Conservation (phyloP, 345 rosid species). For the Mercurialis annua region DNA sequence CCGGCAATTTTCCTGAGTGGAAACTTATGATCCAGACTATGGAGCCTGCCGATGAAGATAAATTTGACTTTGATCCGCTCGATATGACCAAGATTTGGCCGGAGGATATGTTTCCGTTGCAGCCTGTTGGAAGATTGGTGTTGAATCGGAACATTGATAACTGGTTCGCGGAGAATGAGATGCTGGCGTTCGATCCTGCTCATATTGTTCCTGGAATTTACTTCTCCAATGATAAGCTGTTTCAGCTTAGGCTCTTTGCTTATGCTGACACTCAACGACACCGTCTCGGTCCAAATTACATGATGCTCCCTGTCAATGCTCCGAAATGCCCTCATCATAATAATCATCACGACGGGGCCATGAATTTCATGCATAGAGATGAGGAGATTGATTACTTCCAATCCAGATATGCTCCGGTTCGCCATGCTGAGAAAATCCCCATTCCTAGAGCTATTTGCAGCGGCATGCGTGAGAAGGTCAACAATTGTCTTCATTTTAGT, state of each 20-base stretch:
- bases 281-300: conserved; percentile 96
- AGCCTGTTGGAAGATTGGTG: conserved; percentile 91
- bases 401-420: conserved; percentile 74
- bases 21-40: conserved; percentile 73
- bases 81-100: conserved; percentile 99
- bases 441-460: conserved; percentile 44
- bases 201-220: conserved; percentile 86
- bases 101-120: conserved; percentile 88
- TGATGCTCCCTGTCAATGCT: conserved; percentile 87
- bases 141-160: conserved; percentile 92
- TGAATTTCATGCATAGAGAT: conserved; percentile 91
- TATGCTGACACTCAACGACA: conserved; percentile 95
- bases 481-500: conserved; percentile 5
- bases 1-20: conserved; percentile 96
- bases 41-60: conserved; percentile 85
- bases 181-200: conserved; percentile 90
- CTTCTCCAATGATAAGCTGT: conserved; percentile 85
- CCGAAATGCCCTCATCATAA: conserved; percentile 93
- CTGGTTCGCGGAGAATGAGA: conserved; percentile 94
- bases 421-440: conserved; percentile 69
- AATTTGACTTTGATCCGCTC: conserved; percentile 85
- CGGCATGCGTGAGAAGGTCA: conserved; percentile 83
- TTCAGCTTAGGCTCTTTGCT: conserved; percentile 78
- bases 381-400: conserved; percentile 97
- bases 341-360: conserved; percentile 84